Conservation (phyloP, 2,329 filamentous ascomycete genomes). For the Fusarium coffeatum region DNA sequence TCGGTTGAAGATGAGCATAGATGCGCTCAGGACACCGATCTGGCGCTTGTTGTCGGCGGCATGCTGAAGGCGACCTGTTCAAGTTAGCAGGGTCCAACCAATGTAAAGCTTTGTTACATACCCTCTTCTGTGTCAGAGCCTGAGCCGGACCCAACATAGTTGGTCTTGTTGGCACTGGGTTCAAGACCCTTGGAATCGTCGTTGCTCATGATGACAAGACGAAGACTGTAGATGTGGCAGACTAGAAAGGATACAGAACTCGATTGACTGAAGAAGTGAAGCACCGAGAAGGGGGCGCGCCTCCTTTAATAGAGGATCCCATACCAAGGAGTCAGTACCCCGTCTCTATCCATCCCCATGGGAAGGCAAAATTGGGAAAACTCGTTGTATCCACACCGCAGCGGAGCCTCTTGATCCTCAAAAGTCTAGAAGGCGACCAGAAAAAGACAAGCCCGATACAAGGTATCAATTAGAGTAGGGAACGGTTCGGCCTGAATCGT, state of each 20-base stretch:
- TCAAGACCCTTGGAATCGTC: slow-evolving; percentile 33
- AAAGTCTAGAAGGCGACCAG: slow-evolving; percentile 43
- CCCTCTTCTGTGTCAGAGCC: slow-evolving; percentile 43
- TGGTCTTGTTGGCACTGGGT: slow-evolving; percentile 26
- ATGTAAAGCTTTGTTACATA: not conserved
- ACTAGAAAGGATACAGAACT: not conserved
- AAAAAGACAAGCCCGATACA: slow-evolving; percentile 18
- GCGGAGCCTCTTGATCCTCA: slow-evolving; percentile 20
- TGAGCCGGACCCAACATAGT: slow-evolving; percentile 37
- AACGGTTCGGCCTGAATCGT: slow-evolving; percentile 35
- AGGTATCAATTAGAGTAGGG: slow-evolving; percentile 1
- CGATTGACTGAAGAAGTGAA: slow-evolving; percentile 3
- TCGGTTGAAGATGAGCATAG: slow-evolving; percentile 72
- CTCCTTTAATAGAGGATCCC: slow-evolving; percentile 32
- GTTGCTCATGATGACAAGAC: slow-evolving; percentile 37
- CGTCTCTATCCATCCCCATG: slow-evolving; percentile 7
- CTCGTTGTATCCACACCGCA: slow-evolving; percentile 14
- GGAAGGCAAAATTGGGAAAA: slow-evolving; percentile 32
- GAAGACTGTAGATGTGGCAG: not conserved
- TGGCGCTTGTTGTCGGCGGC: slow-evolving; percentile 64
- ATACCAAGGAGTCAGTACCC: not conserved
- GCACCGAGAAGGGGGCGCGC: not conserved
- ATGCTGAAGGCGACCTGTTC: slow-evolving; percentile 49
- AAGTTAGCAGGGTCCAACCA: not conserved
- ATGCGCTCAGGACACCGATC: slow-evolving; percentile 66